Evolutionary conservation across 768 basidiomycete species (phyloP).

Genomic region (Serendipita sp.): DNA sequence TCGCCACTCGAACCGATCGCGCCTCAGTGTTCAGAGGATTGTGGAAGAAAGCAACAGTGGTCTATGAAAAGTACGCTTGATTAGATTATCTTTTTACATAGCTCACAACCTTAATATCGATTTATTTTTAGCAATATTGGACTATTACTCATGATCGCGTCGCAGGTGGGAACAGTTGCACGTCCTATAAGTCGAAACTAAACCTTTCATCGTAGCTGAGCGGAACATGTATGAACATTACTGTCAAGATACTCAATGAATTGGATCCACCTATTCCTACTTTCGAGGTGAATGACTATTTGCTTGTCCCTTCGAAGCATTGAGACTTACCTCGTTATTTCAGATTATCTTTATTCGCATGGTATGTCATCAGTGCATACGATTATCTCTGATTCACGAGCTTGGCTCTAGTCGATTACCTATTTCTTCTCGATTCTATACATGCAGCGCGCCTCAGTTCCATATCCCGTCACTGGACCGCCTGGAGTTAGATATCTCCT

Average conservation of each 20-base stretch:
- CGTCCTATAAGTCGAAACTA: background rate
- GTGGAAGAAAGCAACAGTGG: background rate
- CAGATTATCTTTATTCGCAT: constrained; percentile 44
- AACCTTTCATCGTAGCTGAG: background rate
- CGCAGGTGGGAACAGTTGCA: constrained; percentile 37
- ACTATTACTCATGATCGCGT: constrained; percentile 37
- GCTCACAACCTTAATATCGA: background rate
- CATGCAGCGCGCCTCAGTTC: constrained; percentile 32
- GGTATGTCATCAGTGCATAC: constrained; percentile 22
- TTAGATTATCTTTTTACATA: background rate
- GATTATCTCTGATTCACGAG: background rate
- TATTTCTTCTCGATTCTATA: constrained; percentile 34
- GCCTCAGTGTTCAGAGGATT: background rate
- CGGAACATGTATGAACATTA: constrained; percentile 36
- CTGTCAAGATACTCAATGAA: constrained; percentile 45
- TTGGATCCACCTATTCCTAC: constrained; percentile 43
- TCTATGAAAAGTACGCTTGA: background rate
- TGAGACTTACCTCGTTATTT: constrained; percentile 5
- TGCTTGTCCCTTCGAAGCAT: background rate
- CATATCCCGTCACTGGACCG: constrained; percentile 52
- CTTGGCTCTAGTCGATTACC: constrained; percentile 29
- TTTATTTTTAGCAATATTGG: constrained; percentile 32
- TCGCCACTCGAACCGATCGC: background rate
- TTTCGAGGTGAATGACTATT: constrained; percentile 29
- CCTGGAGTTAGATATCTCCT: constrained; percentile 47